Evolutionary conservation across 345 rosid genomes (phyloP).

Genomic region (Eucalyptus microcorys): DNA sequence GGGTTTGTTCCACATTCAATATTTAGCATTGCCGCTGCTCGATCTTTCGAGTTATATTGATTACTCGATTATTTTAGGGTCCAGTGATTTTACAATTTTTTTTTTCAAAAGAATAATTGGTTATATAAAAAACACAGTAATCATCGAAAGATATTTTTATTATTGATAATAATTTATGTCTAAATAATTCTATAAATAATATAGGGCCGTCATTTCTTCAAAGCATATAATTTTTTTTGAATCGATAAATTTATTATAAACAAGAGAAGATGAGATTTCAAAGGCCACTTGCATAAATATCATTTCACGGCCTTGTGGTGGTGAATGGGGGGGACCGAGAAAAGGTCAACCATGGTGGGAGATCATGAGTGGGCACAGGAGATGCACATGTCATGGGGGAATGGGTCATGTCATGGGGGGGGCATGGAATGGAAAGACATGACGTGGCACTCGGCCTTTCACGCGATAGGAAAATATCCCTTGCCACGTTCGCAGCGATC

Average conservation of each 20-base stretch:
- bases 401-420: background rate
- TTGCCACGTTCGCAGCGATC: constrained; percentile 37
- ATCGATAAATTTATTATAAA: fast-evolving
- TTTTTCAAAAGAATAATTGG: background rate
- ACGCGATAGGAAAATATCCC: constrained; percentile 52
- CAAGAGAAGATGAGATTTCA: background rate
- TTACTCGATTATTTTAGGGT: fast-evolving
- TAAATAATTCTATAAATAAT: background rate
- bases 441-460: constrained; percentile 24
- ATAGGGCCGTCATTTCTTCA: background rate
- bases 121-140: background rate
- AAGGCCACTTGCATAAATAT: background rate
- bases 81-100: too few relatives aligned
- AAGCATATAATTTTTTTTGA: too few relatives aligned
- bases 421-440: background rate
- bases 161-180: fast-evolving
- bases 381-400: background rate
- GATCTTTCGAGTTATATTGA: background rate
- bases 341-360: background rate
- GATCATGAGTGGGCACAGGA: background rate
- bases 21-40: background rate
- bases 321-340: background rate
- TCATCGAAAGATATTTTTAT: fast-evolving
- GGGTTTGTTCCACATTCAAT: background rate
- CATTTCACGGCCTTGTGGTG: background rate